Base-by-base conservation (phyloP, 164 flowering plant genomes). In the Chimonanthus salicifolius region DNA sequence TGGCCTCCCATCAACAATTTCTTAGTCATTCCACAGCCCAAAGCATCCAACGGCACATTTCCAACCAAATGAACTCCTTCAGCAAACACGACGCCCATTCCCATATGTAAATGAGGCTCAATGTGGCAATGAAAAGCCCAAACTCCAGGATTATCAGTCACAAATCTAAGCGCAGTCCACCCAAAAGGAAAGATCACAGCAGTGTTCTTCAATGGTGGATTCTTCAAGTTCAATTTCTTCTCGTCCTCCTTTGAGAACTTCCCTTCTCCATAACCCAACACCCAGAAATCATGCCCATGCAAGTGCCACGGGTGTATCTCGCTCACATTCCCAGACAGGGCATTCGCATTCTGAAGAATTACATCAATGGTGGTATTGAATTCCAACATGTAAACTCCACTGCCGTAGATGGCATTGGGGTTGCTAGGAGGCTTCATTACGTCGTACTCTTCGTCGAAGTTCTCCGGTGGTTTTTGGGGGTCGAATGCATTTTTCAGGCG, bases 281-380 rank as follows among this genome's bases (percentile, higher is more conserved):
- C 98, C 98, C 98, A 93, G 69, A 91, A 93, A 68, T 93, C 93
- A 70, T 93, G 97, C n/a, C 97, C 97, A 58, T 91, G 96, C 1
- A 91, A 79, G 74, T 92, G 98, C 98, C 98, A 92, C 1, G 98
- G 98, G 68, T 92, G 98, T 2, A 90, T 88, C 80, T 91, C 98
- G 63, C 93, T 91, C 20, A 71, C 82, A 58, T 85, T 84, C 0
- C 2, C 0, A 0, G 1, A 64, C 89, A 87, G 78, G 0, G 85
- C 73, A 71, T 90, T 88, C 0, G 68, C 68, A 13, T 66, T 66
- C 48, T 66, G 68, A 9, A 66, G 68, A 11, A 66, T 66, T 11
- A 66, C 45, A 8, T 66, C 68, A 47, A 66, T 48, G 16, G 68
- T 66, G 0, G 88, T 58, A 71, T 88, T 87, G 80, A 89, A 88